Percentiles rank a stretch among this genome's conserved stretches.
phyloP scores from a whole-genome alignment of 2,329 filamentous ascomycete genomes.

The Trichoderma oligosporum region DNA sequence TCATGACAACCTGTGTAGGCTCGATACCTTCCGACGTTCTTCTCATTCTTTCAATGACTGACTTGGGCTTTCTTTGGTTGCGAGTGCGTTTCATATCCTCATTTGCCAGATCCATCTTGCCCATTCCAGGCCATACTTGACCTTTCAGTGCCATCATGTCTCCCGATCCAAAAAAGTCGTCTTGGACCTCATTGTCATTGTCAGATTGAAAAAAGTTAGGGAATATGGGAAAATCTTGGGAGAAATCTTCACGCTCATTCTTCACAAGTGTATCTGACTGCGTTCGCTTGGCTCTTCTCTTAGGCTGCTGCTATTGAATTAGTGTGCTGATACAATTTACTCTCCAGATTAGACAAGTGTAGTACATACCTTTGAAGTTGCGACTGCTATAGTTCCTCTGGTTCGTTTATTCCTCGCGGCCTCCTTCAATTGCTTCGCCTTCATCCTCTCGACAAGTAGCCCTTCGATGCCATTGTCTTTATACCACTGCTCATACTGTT shows the following conservation, averaged over 20 bases:
- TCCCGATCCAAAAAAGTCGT: slow-evolving; percentile 26
- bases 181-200: slow-evolving; percentile 29
- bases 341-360: background rate
- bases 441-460: slow-evolving; percentile 74
- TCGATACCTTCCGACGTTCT: slow-evolving; percentile 60
- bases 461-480: slow-evolving; percentile 63
- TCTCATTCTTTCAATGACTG: slow-evolving; percentile 64
- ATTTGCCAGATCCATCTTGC: slow-evolving; percentile 75
- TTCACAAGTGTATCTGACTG: slow-evolving; percentile 25
- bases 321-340: background rate
- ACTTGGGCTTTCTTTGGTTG: slow-evolving; percentile 74
- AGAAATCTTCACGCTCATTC: slow-evolving; percentile 28
- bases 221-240: slow-evolving; percentile 29
- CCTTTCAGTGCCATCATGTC: slow-evolving; percentile 58
- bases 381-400: slow-evolving; percentile 23
- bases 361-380: slow-evolving; percentile 26
- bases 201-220: slow-evolving; percentile 30
- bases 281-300: slow-evolving; percentile 30
- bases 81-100: slow-evolving; percentile 68
- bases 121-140: slow-evolving; percentile 72
- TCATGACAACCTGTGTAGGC: slow-evolving; percentile 63
- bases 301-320: slow-evolving; percentile 10
- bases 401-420: slow-evolving; percentile 49
- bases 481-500: slow-evolving; percentile 77
- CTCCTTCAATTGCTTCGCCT: slow-evolving; percentile 68